Evolutionary conservation across 2,329 filamentous ascomycete species (phyloP), one percentile per base, ranked within the genome.

Genomic region (Aspergillus proliferans): DNA sequence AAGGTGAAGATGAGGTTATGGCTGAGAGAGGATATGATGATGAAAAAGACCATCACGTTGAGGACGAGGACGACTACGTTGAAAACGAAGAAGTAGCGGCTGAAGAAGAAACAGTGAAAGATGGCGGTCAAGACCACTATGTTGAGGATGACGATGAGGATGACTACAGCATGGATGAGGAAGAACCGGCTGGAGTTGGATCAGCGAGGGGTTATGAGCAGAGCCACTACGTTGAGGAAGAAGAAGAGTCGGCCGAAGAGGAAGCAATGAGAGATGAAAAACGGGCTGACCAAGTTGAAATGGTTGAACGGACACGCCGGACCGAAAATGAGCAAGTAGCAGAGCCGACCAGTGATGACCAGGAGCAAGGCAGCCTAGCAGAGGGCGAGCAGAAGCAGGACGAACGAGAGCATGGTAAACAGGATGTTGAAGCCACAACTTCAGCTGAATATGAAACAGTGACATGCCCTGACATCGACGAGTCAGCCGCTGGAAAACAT

Each of bases 351-450:
- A 42, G 22, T 7, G 14, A 24, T 42, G 9, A 19, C 1, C 39
- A 42, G 6, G 22, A 42, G 18, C 39, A 42, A 24, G 22, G 39
- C 39, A 24, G 39, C 12, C 19, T 14, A 42, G 39, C n/a, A 21
- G 39, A 42, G 34, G 47, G 47, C 12, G 43, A 50, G 41, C 34
- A 21, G 3, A 40, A 46, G 1, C 33, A 43, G 8, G 21, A 45
- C 28, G 45, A 30, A n/a, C n/a, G 41, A 24, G 38, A 52, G 21
- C 48, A 50, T 9, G 24, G 24, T 9, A 52, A 58, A 9, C 33
- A 52, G 15, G 46, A 50, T 6, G 28, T 22, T 10, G 52, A 57
- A 12, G 41, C 26, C 8, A 28, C 34, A 24, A 22, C 15, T 41
- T 12, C 15, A 5, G 12, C 21, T 6, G 21, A 45, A 21, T 21